phyloP scores from a whole-genome alignment of 768 basidiomycete species.

The Tephrocybe rancida region DNA sequence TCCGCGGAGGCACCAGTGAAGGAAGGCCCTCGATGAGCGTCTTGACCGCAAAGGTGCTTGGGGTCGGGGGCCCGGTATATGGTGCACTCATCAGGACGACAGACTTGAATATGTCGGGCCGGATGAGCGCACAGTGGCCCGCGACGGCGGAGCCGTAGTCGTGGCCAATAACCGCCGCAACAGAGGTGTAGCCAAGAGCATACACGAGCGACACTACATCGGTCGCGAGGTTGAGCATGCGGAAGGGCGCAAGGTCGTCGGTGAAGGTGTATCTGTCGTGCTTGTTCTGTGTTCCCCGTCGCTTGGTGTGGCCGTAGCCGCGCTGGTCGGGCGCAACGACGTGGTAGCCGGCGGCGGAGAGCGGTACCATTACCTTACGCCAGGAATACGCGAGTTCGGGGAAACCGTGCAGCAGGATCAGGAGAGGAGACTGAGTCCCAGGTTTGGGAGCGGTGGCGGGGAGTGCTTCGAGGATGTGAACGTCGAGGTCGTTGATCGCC shows the following conservation, averaged over 20 bases:
- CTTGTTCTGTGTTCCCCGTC: constrained; percentile 2
- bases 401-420: constrained; percentile 67
- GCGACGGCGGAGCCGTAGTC: constrained; percentile 61
- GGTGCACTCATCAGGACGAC: constrained; percentile 65
- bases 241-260: constrained; percentile 53
- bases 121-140: constrained; percentile 52
- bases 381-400: constrained; percentile 70
- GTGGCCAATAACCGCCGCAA: constrained; percentile 57
- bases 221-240: constrained; percentile 49
- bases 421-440: constrained; percentile 38
- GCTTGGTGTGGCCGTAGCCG: constrained; percentile 50
- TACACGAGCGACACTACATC: constrained; percentile 55
- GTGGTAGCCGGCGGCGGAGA: constrained; percentile 53
- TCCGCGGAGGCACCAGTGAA: constrained; percentile 49
- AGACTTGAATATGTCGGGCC: constrained; percentile 56
- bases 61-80: constrained; percentile 47
- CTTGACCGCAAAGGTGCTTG: neutral
- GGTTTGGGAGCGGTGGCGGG: constrained; percentile 21
- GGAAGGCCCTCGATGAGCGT: constrained; percentile 31
- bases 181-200: constrained; percentile 49
- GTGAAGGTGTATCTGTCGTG: constrained; percentile 36
- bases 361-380: constrained; percentile 57
- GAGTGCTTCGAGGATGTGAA: constrained; percentile 53
- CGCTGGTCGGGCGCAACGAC: constrained; percentile 68
- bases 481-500: constrained; percentile 47